Base-by-base conservation (phyloP, 1,139 yeast species). In the Pichia sp. region DNA sequence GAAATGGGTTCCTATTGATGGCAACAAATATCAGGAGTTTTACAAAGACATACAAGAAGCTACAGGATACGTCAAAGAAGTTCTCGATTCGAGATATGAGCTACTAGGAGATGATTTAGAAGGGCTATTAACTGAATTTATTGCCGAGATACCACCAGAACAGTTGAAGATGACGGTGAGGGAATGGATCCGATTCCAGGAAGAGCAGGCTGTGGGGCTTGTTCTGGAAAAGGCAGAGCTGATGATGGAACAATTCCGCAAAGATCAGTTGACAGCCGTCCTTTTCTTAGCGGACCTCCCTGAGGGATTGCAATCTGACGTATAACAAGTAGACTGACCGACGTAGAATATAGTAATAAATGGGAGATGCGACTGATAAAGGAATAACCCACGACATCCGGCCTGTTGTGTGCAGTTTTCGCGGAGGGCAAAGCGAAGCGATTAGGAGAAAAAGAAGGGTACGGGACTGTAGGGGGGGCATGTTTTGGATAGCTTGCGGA, bases 161-260 rank as follows among this genome's bases (percentile, higher is more conserved):
- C 92, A 87, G 63, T 75, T 86, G 62, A 75, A 79, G 31, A 81
- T 85, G 85, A 82, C 89, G 0, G 79, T 90, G 16, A 76, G 76
- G 51, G 81, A 86, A 58, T 90, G 96, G 96, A 71, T 88, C 26
- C 67, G 67, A 47, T 74, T 77, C 61, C 77, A 80, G 63, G 84
- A 86, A 0, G 65, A 71, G 46, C 82, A 80, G 57, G 76, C 78
- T n/a, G 70, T 72, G 41, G 57, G 56, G 16, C 66, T 72, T 53
- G 62, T 74, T 8, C 61, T 63, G 11, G 58, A 63, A 8, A 72
- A 73, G 43, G 72, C 79, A 47, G 70, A 73, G 8, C 72, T 69
- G 45, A 73, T 84, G 72, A 70, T 81, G 15, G 65, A 69, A 6
- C 72, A 73, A 29, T 79, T 80, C 59, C 71, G 71, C 44, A 61